Evolutionary conservation across 768 basidiomycete species (phyloP), one percentile per base, ranked within the genome.

Genomic region (Amanita polypyramis): DNA sequence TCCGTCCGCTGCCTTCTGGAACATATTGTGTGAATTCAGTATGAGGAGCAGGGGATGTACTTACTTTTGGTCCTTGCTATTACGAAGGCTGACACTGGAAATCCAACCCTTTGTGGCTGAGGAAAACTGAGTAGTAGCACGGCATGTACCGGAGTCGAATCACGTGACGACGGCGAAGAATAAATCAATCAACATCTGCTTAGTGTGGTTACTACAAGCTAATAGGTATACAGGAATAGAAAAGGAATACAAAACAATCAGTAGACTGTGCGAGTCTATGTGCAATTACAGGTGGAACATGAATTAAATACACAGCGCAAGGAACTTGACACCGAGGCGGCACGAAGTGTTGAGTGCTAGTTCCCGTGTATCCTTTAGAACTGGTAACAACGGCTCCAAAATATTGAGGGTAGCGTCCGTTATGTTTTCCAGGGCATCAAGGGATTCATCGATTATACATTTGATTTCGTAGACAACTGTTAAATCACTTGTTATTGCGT

Each of bases 381-480:
- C 47, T 19, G 69, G 70, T 25, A 58, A 50, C n/a, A 79, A 54
- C 9, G 35, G 35, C n/a, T 6, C 15, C 20, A 21, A 17, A 7
- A 46, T 52, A 46, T 75, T 73, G 53, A 79, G 48, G 10, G 67
- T 49, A 6, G 56, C 73, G 54, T 82, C 81, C 12, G 67, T 61
- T 12, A 74, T 27, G 54, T 78, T 68, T 58, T 79, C 76, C 2
- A 65, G 55, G 4, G 58, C 57, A 54, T 84, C 65, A 34, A 83
- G 61, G 21, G 76, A 45, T 3, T 62, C 62, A 53, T 80, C 78
- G 27, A 82, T 43, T 20, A 76, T 51, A 56, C 83, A 83, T 58
- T 85, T 83, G 59, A 81, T 57, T 8, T 76, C 63, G 51, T 77
- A 76, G 7, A 80, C 63, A 52, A 76, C 82, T 85, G 43, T 1